phyloP scores from a whole-genome alignment of 805 yeast genomes.

The Sporopachydermia quercuum region DNA sequence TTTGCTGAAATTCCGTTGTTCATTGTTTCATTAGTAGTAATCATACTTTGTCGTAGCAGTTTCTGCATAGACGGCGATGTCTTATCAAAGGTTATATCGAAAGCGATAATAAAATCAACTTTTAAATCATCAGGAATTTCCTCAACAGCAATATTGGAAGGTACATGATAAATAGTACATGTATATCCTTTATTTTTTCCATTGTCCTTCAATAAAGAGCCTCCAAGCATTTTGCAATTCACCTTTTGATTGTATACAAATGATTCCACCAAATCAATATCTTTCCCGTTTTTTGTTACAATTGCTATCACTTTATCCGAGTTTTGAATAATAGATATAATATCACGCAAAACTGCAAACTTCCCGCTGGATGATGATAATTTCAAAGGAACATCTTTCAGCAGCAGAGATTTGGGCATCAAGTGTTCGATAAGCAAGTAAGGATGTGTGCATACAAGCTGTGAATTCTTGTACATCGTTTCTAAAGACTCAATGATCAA shows the following conservation, averaged over 20 bases:
- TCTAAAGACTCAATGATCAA: slow-evolving; percentile 57
- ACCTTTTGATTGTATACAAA: slow-evolving; percentile 47
- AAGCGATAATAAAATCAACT: slow-evolving; percentile 46
- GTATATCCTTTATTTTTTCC: slow-evolving; percentile 18
- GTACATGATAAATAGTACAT: slow-evolving; percentile 28
- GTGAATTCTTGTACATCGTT: slow-evolving; percentile 61
- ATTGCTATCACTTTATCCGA: slow-evolving; percentile 42
- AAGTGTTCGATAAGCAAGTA: slow-evolving; percentile 71
- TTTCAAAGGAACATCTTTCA: slow-evolving; percentile 56
- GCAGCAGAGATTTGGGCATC: slow-evolving; percentile 64
- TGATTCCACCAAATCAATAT: slow-evolving; percentile 63
- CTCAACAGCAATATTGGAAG: slow-evolving; percentile 22
- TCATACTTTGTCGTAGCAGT: background rate
- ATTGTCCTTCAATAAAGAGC: slow-evolving; percentile 41
- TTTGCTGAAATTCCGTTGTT: slow-evolving; percentile 7
- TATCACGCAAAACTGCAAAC: slow-evolving; percentile 52
- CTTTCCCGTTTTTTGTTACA: slow-evolving; percentile 52
- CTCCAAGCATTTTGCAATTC: slow-evolving; percentile 43
- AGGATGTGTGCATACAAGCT: slow-evolving; percentile 79
- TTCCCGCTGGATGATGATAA: slow-evolving; percentile 74
- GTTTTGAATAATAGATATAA: slow-evolving; percentile 39
- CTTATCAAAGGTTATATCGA: slow-evolving; percentile 47
- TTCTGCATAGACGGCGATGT: slow-evolving; percentile 17
- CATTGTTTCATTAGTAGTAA: slow-evolving; percentile 18
- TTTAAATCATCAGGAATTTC: slow-evolving; percentile 14